These are phyloP conservation scores for Lablab purpureus DNA, from an alignment of 306 rosid genomes.

Conservation along the genomic window DNA sequence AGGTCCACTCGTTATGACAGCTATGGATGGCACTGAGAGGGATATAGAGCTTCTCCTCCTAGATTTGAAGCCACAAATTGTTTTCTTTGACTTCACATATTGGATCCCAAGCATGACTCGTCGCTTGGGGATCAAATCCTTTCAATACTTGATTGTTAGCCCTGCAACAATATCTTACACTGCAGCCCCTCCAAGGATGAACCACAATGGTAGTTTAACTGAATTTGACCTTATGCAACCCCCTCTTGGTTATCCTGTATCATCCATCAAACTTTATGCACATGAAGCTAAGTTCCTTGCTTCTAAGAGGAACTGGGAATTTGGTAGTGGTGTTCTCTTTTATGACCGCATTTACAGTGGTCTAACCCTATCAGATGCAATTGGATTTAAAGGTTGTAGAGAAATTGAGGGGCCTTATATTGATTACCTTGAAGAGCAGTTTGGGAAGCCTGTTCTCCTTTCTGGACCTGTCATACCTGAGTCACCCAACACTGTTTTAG, in stretches of 20 bases:
- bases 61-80: constrained; percentile 36
- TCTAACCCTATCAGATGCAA: constrained; percentile 36
- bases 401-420: constrained; percentile 49
- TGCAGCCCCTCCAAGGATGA: neutral
- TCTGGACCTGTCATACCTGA: constrained; percentile 54
- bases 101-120: constrained; percentile 50
- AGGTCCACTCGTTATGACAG: constrained; percentile 29
- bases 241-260: constrained; percentile 39
- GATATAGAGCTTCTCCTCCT: constrained; percentile 36
- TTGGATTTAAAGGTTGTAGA: constrained; percentile 47
- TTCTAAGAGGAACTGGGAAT: constrained; percentile 10
- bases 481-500: constrained; percentile 16
- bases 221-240: constrained; percentile 38
- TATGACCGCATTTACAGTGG: neutral
- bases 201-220: neutral
- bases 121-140: constrained; percentile 37
- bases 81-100: constrained; percentile 44
- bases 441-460: constrained; percentile 42
- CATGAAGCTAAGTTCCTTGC: constrained; percentile 37
- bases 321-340: constrained; percentile 48
- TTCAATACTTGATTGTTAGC: neutral
- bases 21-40: constrained; percentile 45
- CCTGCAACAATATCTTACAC: constrained; percentile 1
- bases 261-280: constrained; percentile 36
- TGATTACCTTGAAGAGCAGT: constrained; percentile 26